Evolutionary conservation across 768 basidiomycete species (phyloP), one percentile per base, ranked within the genome.

Genomic region (Pleurotus djamor): DNA sequence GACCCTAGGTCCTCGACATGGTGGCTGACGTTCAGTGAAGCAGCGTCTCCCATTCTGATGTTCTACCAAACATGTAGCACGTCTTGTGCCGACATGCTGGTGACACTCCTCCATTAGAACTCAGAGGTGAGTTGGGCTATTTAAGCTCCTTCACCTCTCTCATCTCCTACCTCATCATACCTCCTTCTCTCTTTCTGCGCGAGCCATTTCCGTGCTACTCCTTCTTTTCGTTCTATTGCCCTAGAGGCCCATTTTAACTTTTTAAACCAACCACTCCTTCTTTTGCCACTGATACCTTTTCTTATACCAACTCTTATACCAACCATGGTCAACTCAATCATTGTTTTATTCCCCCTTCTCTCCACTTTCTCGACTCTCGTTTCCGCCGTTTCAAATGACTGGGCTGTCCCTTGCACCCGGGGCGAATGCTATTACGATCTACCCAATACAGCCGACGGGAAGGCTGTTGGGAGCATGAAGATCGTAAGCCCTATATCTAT

Each of bases 191-290:
- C 21, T 28, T 28, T 28, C 21, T 28, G 21, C 21, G 21, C 21
- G 21, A 28, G 21, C 21, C 21, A 28, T 28, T 28, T 28, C 21
- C 21, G 21, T 28, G 21, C 21, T 28, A 28, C 21, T 28, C 21
- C 21, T 41, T 41, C 9, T 51, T 32, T 51, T 51, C 49, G 49
- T 51, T 51, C 49, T 16, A 51, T 10, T 32, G 49, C 34, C 49
- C 49, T 51, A 51, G 49, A 32, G 49, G 34, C 49, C 49, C 49
- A 51, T 51, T 51, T 14, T 34, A 34, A 21, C 49, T 51, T 51
- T 14, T 34, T 10, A 21, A 16, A 41, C 9, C 38, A 41, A 41
- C 9, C 38, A 41, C n/a, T n/a, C 38, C 38, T 41, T 41, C 38
- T 10, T 41, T 41, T 41, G n/a, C 10, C 38, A 41, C n/a, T 41